These are phyloP conservation scores for Isatis lusitanica DNA, from an alignment of 441 rosid genomes.

Conservation along the genomic window DNA sequence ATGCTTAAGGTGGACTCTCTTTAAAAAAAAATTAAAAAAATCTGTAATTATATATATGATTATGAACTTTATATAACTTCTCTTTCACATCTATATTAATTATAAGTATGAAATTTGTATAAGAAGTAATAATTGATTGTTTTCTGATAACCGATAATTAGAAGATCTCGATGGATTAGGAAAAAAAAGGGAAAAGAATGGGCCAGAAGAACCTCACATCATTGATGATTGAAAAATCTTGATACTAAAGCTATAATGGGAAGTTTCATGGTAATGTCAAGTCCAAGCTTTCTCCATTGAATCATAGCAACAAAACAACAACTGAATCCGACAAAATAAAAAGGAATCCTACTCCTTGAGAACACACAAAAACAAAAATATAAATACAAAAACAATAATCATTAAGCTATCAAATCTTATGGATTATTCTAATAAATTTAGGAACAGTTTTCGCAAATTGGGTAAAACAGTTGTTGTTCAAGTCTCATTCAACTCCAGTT, in stretches of 20 bases:
- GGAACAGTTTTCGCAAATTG: background rate
- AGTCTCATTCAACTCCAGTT: background rate
- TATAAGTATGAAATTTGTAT: no score
- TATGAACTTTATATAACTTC: no score
- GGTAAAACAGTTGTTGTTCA: background rate
- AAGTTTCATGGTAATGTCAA: constrained; percentile 20
- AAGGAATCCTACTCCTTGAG: constrained; percentile 7
- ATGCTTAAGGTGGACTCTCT: no score
- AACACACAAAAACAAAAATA: constrained; percentile 7
- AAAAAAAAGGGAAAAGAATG: background rate
- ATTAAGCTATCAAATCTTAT: background rate
- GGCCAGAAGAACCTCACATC: background rate
- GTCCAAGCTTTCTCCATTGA: constrained; percentile 6
- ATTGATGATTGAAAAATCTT: constrained; percentile 2
- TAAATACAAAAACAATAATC: background rate
- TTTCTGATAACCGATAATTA: background rate
- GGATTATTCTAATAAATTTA: background rate
- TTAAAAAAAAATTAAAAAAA: no score
- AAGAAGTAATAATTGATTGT: background rate
- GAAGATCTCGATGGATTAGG: constrained; percentile 4
- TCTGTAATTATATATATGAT: no score
- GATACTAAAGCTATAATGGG: background rate
- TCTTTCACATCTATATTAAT: no score
- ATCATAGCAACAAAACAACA: background rate
- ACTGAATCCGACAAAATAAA: constrained; percentile 6